phyloP scores from a whole-genome alignment of 495 filamentous ascomycete genomes.

The Achaetomiella virescens region DNA sequence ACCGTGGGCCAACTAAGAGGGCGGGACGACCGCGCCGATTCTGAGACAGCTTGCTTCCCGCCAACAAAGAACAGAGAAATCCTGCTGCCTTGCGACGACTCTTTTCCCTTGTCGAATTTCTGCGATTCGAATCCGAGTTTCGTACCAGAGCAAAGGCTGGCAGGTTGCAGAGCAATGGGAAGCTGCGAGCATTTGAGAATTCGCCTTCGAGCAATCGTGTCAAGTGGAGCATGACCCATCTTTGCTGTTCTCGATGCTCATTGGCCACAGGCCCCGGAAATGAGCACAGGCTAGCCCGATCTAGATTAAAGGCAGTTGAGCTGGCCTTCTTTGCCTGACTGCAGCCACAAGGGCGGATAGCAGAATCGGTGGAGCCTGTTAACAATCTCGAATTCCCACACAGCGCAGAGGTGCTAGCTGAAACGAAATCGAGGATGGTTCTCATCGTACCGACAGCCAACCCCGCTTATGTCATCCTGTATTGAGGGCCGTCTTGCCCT shows the following conservation, averaged over 20 bases:
- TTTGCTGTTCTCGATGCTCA: conserved; percentile 8
- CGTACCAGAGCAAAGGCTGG: background rate
- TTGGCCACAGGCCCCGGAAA: conserved; percentile 19
- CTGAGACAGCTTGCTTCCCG: conserved; percentile 1
- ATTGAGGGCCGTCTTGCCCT: background rate
- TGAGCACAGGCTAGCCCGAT: conserved; percentile 24
- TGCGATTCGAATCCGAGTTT: background rate
- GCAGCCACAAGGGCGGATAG: background rate
- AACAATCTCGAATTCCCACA: background rate
- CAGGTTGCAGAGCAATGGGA: background rate
- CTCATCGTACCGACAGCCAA: background rate
- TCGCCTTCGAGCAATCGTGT: no score
- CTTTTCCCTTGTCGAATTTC: background rate
- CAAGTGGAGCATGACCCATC: conserved; percentile 7
- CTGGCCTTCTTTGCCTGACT: conserved; percentile 12
- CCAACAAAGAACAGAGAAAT: background rate
- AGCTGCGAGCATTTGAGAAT: no score
- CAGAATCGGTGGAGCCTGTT: background rate
- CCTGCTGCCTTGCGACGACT: background rate
- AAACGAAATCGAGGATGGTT: background rate
- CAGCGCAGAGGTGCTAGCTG: background rate
- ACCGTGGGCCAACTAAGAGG: background rate
- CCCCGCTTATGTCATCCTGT: conserved; percentile 23
- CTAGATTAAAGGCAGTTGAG: conserved; percentile 16
- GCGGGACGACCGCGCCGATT: conserved; percentile 1